These are phyloP conservation scores for Tulasnella sp. DNA, from an alignment of 768 basidiomycete species.

Conservation along the genomic window DNA sequence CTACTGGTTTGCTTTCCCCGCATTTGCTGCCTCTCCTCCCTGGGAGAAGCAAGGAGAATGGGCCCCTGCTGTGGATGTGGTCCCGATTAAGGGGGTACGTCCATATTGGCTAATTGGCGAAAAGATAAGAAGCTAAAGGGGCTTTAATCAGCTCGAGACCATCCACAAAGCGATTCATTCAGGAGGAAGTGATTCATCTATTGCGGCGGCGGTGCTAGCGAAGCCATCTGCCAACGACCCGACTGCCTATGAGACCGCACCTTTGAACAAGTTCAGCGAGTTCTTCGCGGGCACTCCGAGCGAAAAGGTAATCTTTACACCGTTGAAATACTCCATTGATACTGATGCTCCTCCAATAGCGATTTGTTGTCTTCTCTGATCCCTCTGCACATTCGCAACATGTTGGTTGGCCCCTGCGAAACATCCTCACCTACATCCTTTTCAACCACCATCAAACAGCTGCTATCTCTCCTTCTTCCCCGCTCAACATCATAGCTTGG, in stretches of 20 bases:
- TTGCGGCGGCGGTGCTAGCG: conserved; percentile 64
- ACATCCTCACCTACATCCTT: conserved; percentile 72
- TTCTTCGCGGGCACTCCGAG: conserved; percentile 59
- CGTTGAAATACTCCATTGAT: neutral
- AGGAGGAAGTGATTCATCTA: conserved; percentile 18
- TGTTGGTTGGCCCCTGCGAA: conserved; percentile 93
- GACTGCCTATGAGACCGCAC: conserved; percentile 48
- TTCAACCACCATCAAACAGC: conserved; percentile 47
- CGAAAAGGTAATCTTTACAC: conserved; percentile 48
- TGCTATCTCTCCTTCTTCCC: conserved; percentile 37
- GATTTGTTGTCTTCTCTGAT: conserved; percentile 73
- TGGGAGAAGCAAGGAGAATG: conserved; percentile 80
- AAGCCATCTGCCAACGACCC: conserved; percentile 46
- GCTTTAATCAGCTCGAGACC: conserved; percentile 45
- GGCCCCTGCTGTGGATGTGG: conserved; percentile 52
- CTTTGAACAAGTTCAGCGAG: conserved; percentile 55
- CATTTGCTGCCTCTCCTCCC: conserved; percentile 83
- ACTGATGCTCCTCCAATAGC: conserved; percentile 41
- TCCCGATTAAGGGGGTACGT: conserved; percentile 39
- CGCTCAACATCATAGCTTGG: conserved; percentile 74
- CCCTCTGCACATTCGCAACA: conserved; percentile 76
- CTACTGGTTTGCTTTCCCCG: conserved; percentile 98
- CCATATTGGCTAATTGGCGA: neutral
- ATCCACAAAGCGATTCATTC: conserved; percentile 56
- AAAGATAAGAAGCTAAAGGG: neutral